Base-by-base conservation (phyloP, 257 asterid species). In the Solanum gandarillasii region DNA sequence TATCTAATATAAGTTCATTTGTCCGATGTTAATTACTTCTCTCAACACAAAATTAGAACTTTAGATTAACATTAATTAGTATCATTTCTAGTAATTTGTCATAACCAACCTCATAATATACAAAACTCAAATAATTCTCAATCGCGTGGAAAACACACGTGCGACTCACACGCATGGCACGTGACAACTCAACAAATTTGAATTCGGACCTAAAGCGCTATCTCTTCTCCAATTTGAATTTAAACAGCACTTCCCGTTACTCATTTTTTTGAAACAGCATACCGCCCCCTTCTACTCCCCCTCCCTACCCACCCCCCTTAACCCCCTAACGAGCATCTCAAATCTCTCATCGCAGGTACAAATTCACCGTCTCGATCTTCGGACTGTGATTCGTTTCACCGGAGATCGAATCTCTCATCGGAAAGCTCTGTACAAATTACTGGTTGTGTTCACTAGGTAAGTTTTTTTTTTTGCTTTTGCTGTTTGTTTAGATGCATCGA, bases 101-200 rank as follows among this genome's bases (percentile, higher is more conserved):
- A 36, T 36, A 5, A 75, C 3, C 83, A 36, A 75, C 32, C 21
- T 23, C 11, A 75, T 75, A 36, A 35, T 9, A 12, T 46, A 12
- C 18, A 43, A 35, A 20, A 9, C 82, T 43, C 38, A 27, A 79
- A 27, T 27, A 79, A 25, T 18, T 31, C 39, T 43, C 29, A 79
- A 43, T 41, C 84, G 5, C 21, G 87, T 60, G 21, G 21, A 48
- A 12, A 18, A 74, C 31, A 74, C 9, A 21, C 83, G 83, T 4
- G 31, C 52, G 27, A 29, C 1, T 38, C 85, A 86, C 87, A 18
- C 58, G 86, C 32, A 39, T 25, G 38, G 87, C 91, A 87, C 90
- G 91, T 90, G 91, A 68, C 74, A 11, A 12, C 29, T 34, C 18
- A 20, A 16, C 67, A 21, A 29, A 78, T 91, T 91, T 91, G 90